These are phyloP conservation scores for Vaccinium darrowii DNA, from an alignment of 148 eudicot species.

Conservation along the genomic window DNA sequence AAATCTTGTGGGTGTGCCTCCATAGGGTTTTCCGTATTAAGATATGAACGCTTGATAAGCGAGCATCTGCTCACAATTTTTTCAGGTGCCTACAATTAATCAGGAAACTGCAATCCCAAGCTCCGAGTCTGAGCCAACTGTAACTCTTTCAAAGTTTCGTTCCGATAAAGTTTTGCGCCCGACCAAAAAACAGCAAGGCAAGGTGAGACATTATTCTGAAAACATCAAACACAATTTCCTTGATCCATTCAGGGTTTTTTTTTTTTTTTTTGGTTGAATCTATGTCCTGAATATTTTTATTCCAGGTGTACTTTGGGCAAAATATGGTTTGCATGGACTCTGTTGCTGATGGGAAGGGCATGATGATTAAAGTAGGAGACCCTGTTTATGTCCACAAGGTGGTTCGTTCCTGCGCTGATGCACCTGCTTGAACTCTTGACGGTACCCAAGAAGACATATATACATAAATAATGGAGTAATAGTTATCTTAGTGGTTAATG, in stretches of 20 bases:
- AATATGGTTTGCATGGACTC: slow-evolving; percentile 68
- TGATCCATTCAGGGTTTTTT: background rate
- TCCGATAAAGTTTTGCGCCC: slow-evolving; percentile 72
- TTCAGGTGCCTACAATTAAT: slow-evolving; percentile 71
- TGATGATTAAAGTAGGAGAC: slow-evolving; percentile 67
- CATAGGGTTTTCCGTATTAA: background rate
- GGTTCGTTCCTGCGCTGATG: slow-evolving; percentile 59
- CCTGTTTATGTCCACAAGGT: slow-evolving; percentile 50
- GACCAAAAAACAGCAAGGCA: slow-evolving; percentile 56
- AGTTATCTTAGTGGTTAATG: background rate
- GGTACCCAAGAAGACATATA: background rate
- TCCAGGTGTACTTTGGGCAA: slow-evolving; percentile 81
- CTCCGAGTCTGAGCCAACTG: slow-evolving; percentile 47
- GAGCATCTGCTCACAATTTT: background rate
- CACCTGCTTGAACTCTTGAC: slow-evolving; percentile 46
- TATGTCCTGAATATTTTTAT: background rate
- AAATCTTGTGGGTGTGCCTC: background rate
- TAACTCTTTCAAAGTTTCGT: slow-evolving; percentile 55
- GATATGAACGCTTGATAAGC: background rate
- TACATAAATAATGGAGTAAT: background rate
- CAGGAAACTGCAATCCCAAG: slow-evolving; percentile 63
- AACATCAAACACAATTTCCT: background rate
- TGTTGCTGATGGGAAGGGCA: slow-evolving; percentile 39
- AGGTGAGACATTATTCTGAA: slow-evolving; percentile 33
- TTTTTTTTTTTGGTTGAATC: too few relatives aligned